phyloP scores from a whole-genome alignment of 768 basidiomycete species.

The Asterophora parasitica region DNA sequence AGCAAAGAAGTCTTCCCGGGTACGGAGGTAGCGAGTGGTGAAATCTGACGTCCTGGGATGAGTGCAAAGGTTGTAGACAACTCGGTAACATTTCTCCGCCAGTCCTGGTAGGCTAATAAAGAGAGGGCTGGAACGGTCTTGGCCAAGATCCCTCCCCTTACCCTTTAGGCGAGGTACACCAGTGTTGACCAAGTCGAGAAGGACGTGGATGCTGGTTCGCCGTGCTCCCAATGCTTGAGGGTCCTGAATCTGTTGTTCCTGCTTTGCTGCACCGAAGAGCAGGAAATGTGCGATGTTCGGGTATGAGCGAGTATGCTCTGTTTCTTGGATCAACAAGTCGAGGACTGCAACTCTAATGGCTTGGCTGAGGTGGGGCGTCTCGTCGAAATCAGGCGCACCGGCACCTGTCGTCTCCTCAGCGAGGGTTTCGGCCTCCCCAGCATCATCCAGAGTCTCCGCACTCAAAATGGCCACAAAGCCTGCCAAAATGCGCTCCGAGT shows the following conservation, averaged over 20 bases:
- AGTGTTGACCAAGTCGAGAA: slow-evolving; percentile 70
- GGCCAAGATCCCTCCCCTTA: slow-evolving; percentile 35
- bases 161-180: slow-evolving; percentile 61
- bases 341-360: slow-evolving; percentile 74
- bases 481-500: slow-evolving; percentile 80
- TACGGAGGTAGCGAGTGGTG: slow-evolving; percentile 81
- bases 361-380: slow-evolving; percentile 48
- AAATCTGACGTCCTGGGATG: slow-evolving; percentile 79
- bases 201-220: slow-evolving; percentile 71
- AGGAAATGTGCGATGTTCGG: slow-evolving; percentile 89
- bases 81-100: slow-evolving; percentile 80
- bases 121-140: slow-evolving; percentile 40
- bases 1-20: slow-evolving; percentile 84
- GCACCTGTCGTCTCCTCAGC: slow-evolving; percentile 69
- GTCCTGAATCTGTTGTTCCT: slow-evolving; percentile 67
- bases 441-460: slow-evolving; percentile 56
- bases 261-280: slow-evolving; percentile 63
- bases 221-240: slow-evolving; percentile 69
- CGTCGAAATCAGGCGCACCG: slow-evolving; percentile 57
- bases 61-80: slow-evolving; percentile 83
- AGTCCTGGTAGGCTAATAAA: slow-evolving; percentile 66
- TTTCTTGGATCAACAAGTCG: slow-evolving; percentile 77
- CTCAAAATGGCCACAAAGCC: slow-evolving; percentile 71
- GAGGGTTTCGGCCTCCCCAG: slow-evolving; percentile 51
- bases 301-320: slow-evolving; percentile 51